Evolutionary conservation across 2,329 filamentous ascomycete genomes (phyloP), one percentile per base, ranked within the genome.

Genomic region (Phoma sp.): DNA sequence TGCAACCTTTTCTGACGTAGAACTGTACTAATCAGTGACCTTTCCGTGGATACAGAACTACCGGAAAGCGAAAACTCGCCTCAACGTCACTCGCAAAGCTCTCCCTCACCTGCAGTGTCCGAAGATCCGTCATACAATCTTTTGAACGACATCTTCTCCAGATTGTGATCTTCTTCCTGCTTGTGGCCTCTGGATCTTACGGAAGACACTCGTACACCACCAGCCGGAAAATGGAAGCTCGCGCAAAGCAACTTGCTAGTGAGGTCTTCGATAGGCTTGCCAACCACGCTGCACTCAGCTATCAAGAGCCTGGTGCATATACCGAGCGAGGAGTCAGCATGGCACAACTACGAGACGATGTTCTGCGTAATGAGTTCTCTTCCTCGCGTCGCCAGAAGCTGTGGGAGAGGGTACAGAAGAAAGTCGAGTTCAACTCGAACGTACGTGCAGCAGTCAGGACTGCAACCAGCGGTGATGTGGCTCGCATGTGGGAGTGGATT

Each of bases 371-470:
- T 23, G 87, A 96, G 57, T 91, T 97, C 73, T 88, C 85, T 3
- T 82, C 93, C 17, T 81, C 83, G 7, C 85, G 92, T 65, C 84
- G 95, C 30, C 89, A 95, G 69, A 84, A 86, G 50, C 80, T 99
- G 43, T 99, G 96, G 95, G 83, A 87, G 60, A 86, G 86, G 42
- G 95, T 99, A 17, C 84, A 87, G 62, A 85, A 82, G 45, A 89
- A 98, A 46, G 93, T 99, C 1, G 95, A 99, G 76, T 87, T 88
- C 74, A 99, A 99, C 74, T 90, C 91, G 56, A 99, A 99, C 69
- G 89, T 99, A 14, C 84, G 95, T 34, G 91, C 77, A 76, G 93
- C 83, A 78, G 92, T 80, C 78, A 89, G 83, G 76, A 85, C 86
- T 62, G 83, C 61, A 73, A 79, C 81, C 17, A 77, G 66, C 26